Base-by-base conservation (phyloP, 331 rosid genomes). In the Malus hybrid region DNA sequence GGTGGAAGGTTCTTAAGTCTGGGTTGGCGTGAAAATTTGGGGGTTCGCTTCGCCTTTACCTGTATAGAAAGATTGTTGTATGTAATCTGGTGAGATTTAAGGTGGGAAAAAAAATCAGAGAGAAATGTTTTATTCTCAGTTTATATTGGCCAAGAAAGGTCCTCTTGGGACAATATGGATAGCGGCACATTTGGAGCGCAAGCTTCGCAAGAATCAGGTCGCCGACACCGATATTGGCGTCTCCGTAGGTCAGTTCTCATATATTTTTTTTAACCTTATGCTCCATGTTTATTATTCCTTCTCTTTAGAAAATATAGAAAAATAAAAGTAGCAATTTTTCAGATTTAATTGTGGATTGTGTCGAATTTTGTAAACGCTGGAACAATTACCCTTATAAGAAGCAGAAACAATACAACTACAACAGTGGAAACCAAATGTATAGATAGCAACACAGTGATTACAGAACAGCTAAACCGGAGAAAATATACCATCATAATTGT, bases 111-210 rank as follows among this genome's bases (percentile, higher is more conserved):
- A 53, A 39, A 13, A 22, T 46, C 52, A 34, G 20, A 36, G 73
- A 70, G 81, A 78, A 20, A 95, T 95, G 99, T 95, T 95, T 83
- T 95, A 95, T 83, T 95, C 99, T 77, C 99, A 95, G 87, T 95
- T 95, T 75, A 95, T 95, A 66, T 88, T 95, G 93, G 99, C 99
- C 67, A 95, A 95, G 85, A 95, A 95, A 81, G 99, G 99, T 34
- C 99, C 99, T 3, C 93, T 95, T 39, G 99, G 99, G 86, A 95
- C 99, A 1, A 92, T 95, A 89, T 95, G 99, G 99, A 95, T 95
- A 77, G 99, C 99, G 13, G 99, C 99, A 4, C 99, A 95, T 86
- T 88, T 95, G 82, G 99, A 95, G 90, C 84, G 99, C 88, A 95
- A 95, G 91, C 93, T 95, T 70, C 86, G 99, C 5, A 95, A 95